Percentiles rank a stretch among this genome's conserved stretches.
Conservation (phyloP, 2,329 filamentous ascomycete species). For the Scedosporium apiospermum region DNA sequence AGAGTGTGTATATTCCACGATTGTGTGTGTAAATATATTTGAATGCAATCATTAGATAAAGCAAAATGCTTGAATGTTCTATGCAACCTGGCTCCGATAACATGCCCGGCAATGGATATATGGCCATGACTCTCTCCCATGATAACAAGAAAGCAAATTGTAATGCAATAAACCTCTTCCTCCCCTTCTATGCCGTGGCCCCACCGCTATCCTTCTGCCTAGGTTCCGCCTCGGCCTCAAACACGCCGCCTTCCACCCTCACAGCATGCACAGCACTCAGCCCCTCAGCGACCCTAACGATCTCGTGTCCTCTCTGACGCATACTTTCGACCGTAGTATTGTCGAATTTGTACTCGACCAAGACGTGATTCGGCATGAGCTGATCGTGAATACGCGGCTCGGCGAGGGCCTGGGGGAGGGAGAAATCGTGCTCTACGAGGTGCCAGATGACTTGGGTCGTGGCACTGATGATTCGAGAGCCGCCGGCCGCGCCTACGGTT, state of each 20-base stretch:
- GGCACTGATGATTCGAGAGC: conserved; percentile 72
- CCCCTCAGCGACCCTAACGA: conserved; percentile 56
- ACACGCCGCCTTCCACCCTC: conserved; percentile 52
- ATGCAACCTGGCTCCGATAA: too few relatives aligned
- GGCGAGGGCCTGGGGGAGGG: conserved; percentile 50
- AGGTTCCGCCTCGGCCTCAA: conserved; percentile 70
- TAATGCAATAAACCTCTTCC: neutral
- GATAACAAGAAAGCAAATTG: neutral
- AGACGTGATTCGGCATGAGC: conserved; percentile 59
- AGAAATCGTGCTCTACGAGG: conserved; percentile 55
- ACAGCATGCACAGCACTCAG: conserved; percentile 65
- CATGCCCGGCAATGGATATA: too few relatives aligned
- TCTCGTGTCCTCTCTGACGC: conserved; percentile 56
- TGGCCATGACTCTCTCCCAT: too few relatives aligned
- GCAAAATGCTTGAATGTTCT: too few relatives aligned
- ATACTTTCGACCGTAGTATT: conserved; percentile 56
- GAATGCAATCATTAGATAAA: neutral
- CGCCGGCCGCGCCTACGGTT: conserved; percentile 67
- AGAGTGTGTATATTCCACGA: neutral
- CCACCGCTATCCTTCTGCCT: conserved; percentile 64
- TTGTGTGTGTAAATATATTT: neutral
- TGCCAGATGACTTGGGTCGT: conserved; percentile 68
- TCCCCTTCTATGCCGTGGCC: conserved; percentile 29
- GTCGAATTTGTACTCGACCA: conserved; percentile 61
- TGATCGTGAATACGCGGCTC: conserved; percentile 73